These are phyloP conservation scores for Penicillium robsamsonii DNA, from an alignment of 495 filamentous ascomycete species.

Conservation along the genomic window DNA sequence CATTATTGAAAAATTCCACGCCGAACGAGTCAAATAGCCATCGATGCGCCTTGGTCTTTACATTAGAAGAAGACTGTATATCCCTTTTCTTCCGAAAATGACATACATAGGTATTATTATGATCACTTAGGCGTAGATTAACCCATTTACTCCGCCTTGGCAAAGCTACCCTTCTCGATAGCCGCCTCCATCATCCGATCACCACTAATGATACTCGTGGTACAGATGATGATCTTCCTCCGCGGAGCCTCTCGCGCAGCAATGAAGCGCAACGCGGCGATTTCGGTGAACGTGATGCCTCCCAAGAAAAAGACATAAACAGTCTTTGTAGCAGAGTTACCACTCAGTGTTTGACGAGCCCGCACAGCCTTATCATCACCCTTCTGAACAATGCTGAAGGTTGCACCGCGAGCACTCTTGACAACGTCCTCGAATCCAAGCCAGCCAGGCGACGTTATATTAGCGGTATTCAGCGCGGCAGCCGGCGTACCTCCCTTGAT, in stretches of 20 bases:
- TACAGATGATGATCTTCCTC: constrained; percentile 85
- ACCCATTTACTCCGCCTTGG: constrained; percentile 25
- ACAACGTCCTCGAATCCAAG: constrained; percentile 85
- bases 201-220: constrained; percentile 87
- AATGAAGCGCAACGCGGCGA: constrained; percentile 90
- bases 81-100: constrained; percentile 23
- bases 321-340: constrained; percentile 68
- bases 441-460: constrained; percentile 74
- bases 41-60: not conserved
- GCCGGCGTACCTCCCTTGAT: constrained; percentile 54
- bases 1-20: not conserved
- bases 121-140: constrained; percentile 11
- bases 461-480: constrained; percentile 47
- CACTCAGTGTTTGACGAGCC: constrained; percentile 73
- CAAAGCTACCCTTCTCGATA: constrained; percentile 71
- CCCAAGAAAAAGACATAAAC: constrained; percentile 94
- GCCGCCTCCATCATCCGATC: constrained; percentile 86
- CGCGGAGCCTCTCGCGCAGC: constrained; percentile 79
- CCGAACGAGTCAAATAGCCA: not conserved
- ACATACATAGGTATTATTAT: constrained; percentile 20
- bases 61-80: not conserved
- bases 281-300: constrained; percentile 92
- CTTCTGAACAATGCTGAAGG: constrained; percentile 89
- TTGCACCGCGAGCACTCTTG: constrained; percentile 78
- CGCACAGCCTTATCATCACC: constrained; percentile 91